Evolutionary conservation across 1,284 basidiomycete genomes (phyloP), one percentile per base, ranked within the genome.

Genomic region (Phenoliferia sp.): DNA sequence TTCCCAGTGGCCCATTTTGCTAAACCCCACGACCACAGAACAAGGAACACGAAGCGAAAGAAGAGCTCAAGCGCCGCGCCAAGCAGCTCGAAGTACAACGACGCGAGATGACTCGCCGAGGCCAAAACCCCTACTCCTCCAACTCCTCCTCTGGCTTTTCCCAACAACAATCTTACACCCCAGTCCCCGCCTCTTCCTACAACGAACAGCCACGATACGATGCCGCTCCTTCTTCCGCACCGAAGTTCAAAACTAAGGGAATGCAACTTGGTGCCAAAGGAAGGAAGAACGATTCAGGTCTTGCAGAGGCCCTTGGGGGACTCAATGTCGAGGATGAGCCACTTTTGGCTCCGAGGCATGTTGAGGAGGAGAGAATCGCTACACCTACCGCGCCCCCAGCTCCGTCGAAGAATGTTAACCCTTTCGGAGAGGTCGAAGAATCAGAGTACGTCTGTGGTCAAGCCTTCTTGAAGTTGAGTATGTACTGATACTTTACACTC

Each of bases 11-110:
- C 29, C 9, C 3, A 32, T 22, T n/a, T 29, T 9, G 54, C 17
- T 15, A 10, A 33, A 17, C 32, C 7, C 48, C 57, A 3, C n/a
- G 2, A 33, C 9, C 19, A 19, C 60, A 71, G 87, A 99, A 99
- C 84, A 99, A 99, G 82, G 95, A 99, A 81, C 92, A 93, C 29
- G 96, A 99, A 78, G 96, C 96, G 4, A 99, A 99, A 80, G 96
- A 99, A 80, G 96, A 98, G 79, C 89, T 99, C 78, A 99, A 98
- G 80, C 88, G 96, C 62, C 88, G 95, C 52, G 95, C 96, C 3
- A 96, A 97, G 79, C 94, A 98, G 79, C 88, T 99, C 74, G 96
- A 99, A 80, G 91, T 97, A 87, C 96, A 99, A 79, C 87, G 95
- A 54, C 85, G 95, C 58, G 94, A 96, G 78, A 92, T 94, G 79